Evolutionary conservation across 2,329 filamentous ascomycete species (phyloP).

Genomic region (Alternaria angustiovoidea): DNA sequence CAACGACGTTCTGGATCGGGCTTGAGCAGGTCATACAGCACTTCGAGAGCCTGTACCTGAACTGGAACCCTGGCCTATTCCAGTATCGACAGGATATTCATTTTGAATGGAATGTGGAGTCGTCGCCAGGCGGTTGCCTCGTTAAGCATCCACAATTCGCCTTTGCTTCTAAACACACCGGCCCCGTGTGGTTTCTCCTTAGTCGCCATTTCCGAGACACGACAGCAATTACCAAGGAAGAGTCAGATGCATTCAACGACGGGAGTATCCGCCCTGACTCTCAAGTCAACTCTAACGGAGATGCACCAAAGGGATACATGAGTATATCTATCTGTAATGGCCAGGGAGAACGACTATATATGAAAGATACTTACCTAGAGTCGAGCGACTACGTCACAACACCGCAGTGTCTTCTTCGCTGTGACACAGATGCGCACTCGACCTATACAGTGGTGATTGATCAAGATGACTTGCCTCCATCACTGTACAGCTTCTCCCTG

Average conservation of each 20-base stretch:
- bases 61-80: constrained; percentile 94
- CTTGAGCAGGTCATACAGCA: constrained; percentile 87
- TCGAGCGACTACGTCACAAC: constrained; percentile 91
- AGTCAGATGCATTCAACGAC: constrained; percentile 44
- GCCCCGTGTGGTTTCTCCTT: constrained; percentile 82
- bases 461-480: constrained; percentile 77
- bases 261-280: constrained; percentile 35
- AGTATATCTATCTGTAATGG: constrained; percentile 82
- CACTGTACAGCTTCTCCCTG: constrained; percentile 83
- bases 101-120: constrained; percentile 77
- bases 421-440: constrained; percentile 65
- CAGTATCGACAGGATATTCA: constrained; percentile 84
- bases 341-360: constrained; percentile 73
- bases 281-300: constrained; percentile 35
- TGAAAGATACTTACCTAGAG: constrained; percentile 75
- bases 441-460: constrained; percentile 74
- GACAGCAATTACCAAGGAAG: constrained; percentile 45
- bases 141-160: constrained; percentile 70
- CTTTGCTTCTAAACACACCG: constrained; percentile 62
- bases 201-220: constrained; percentile 81
- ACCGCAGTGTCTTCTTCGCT: constrained; percentile 84
- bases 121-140: constrained; percentile 75
- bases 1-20: constrained; percentile 93
- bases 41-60: constrained; percentile 95
- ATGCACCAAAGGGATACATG: constrained; percentile 74